Evolutionary conservation across 2,329 filamentous ascomycete genomes (phyloP).

Genomic region (Thelonectria blattea): DNA sequence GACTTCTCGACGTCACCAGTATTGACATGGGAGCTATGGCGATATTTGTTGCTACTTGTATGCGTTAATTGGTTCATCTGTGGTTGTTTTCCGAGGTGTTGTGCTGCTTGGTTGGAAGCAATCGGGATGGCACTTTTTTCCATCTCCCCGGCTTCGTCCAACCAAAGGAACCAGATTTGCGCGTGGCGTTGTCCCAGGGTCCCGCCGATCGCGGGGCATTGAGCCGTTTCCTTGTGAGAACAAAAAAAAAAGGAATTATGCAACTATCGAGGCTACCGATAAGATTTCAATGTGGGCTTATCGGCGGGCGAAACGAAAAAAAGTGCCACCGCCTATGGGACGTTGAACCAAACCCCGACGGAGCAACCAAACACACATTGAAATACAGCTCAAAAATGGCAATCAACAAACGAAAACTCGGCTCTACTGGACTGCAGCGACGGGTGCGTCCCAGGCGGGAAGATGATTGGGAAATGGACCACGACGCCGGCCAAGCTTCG

Average conservation of each 20-base stretch:
- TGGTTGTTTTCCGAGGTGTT: neutral
- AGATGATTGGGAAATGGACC: constrained; percentile 50
- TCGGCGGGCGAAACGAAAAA: constrained; percentile 9
- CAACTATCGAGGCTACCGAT: constrained; percentile 11
- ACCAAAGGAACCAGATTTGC: neutral
- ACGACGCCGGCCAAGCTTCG: constrained; percentile 42
- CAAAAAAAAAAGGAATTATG: constrained; percentile 2
- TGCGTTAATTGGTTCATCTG: neutral
- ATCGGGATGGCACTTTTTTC: neutral
- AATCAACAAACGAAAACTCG: constrained; percentile 49
- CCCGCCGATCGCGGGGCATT: neutral
- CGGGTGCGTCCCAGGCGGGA: constrained; percentile 53
- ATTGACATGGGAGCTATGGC: constrained; percentile 2
- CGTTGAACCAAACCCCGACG: no score
- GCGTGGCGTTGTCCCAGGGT: neutral
- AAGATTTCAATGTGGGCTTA: constrained; percentile 16
- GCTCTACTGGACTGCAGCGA: constrained; percentile 46
- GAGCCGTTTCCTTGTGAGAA: neutral
- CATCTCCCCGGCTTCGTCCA: neutral
- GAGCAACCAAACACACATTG: no score
- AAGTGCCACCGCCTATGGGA: neutral
- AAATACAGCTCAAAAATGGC: constrained; percentile 39
- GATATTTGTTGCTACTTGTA: neutral
- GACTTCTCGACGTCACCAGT: constrained; percentile 5
- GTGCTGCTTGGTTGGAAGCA: neutral